A percentile compares a stretch with the other conserved stretches of the same genome.
Evolutionary conservation across 371 early-diverging fungal species (phyloP).

Genomic region (Syncephalastrum monosporum): DNA sequence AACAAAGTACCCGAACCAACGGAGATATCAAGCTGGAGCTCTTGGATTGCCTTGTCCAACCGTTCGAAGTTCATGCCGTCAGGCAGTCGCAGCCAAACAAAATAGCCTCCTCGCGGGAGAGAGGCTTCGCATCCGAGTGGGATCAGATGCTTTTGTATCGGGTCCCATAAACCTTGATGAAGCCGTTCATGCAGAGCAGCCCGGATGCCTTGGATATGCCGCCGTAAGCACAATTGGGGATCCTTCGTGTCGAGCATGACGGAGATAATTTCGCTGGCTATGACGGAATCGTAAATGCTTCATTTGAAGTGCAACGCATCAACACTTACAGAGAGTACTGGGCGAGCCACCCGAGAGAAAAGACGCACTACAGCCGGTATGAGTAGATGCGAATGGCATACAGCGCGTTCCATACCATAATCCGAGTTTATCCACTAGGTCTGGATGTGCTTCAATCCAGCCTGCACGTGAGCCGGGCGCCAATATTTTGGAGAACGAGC

Average conservation of each 20-base stretch:
- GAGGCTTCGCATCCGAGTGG: conserved; percentile 33
- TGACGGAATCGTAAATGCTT: background rate
- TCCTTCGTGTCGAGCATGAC: conserved; percentile 20
- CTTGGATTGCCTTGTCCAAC: conserved; percentile 16
- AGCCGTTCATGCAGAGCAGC: conserved; percentile 19
- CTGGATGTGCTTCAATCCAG: conserved; percentile 35
- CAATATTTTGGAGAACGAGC: conserved; percentile 43
- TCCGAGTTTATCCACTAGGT: conserved; percentile 25
- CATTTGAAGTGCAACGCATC: too few relatives aligned
- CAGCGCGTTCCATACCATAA: conserved; percentile 19
- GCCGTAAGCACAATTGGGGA: conserved; percentile 13
- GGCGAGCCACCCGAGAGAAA: conserved; percentile 42
- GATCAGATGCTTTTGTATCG: conserved; percentile 21
- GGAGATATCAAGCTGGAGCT: conserved; percentile 16
- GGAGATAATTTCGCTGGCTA: conserved; percentile 32
- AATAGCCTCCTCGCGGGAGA: conserved; percentile 41
- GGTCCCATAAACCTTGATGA: conserved; percentile 21
- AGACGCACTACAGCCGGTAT: conserved; percentile 28
- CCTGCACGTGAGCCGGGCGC: conserved; percentile 40
- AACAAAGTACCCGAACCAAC: conserved; percentile 32
- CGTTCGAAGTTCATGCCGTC: conserved; percentile 11
- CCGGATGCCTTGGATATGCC: conserved; percentile 24
- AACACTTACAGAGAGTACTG: conserved; percentile 24
- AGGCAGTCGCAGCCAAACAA: conserved; percentile 45
- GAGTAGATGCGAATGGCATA: background rate